These are phyloP conservation scores for Entophlyctis luteolus DNA, from an alignment of 192 early-diverging fungal species.

Conservation along the genomic window DNA sequence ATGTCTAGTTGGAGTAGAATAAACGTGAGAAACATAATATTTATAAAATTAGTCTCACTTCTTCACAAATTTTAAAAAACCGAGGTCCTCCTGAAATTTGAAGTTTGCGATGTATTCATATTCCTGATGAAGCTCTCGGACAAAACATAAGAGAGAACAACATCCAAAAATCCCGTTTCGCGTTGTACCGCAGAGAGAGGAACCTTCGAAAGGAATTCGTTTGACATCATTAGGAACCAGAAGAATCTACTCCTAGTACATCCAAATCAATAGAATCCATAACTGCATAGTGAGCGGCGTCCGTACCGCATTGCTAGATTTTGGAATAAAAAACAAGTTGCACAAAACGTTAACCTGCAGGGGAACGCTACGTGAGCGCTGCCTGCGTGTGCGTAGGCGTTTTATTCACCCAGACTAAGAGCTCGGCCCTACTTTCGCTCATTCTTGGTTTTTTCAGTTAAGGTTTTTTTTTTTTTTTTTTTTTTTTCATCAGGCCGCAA, in stretches of 20 bases:
- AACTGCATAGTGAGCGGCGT: conserved; percentile 73
- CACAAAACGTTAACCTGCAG: conserved; percentile 74
- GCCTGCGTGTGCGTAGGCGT: not conserved
- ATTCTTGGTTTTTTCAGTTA: conserved; percentile 51
- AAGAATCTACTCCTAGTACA: conserved; percentile 17
- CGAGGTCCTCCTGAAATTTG: conserved; percentile 97
- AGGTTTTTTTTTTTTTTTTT: not conserved
- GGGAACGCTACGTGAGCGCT: not conserved
- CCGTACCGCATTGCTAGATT: conserved; percentile 91
- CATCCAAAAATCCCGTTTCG: no score
- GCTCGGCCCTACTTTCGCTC: conserved; percentile 85
- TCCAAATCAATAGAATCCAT: conserved; percentile 68
- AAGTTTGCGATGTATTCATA: conserved; percentile 95
- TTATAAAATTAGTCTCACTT: conserved; percentile 33
- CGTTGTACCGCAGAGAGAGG: conserved; percentile 77
- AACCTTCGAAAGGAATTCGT: conserved; percentile 45
- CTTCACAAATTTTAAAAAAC: conserved; percentile 95
- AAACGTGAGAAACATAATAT: not conserved
- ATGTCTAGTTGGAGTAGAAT: conserved; percentile 45
- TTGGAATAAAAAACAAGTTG: conserved; percentile 85
- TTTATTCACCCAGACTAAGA: conserved; percentile 75
- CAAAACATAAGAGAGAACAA: no score
- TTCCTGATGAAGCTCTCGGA: no score
- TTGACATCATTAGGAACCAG: no score
- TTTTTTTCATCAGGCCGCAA: no score